Base-by-base conservation (phyloP, 768 basidiomycete genomes). In the Sporobolomyces pararoseus region DNA sequence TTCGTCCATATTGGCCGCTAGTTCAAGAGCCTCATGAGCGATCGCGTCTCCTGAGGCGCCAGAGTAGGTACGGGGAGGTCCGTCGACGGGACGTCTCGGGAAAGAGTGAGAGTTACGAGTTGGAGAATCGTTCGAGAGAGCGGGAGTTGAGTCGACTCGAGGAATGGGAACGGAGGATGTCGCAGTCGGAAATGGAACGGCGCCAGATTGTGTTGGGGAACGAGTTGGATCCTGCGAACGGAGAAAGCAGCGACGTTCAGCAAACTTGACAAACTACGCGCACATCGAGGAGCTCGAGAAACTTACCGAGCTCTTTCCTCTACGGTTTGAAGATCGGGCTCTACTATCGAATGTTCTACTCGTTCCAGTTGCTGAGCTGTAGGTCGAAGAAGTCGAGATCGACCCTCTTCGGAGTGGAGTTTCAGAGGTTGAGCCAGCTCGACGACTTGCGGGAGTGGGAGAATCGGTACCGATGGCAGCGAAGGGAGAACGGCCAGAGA, bases 1-100 rank as follows among this genome's bases (percentile, higher is more conserved):
- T 53, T 68, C 66, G 66, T 68, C 66, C 17, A 49, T 21, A 37
- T 68, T 68, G n/a, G 66, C 66, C 16, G 60, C 66, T 7, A 57
- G 13, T 29, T 63, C 61, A 53, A 68, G 66, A 19, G 66, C 66
- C 0, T 50, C 60, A 53, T 49, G 27, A 21, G 66, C 66, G 35
- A 54, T 61, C 12, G 44, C 44, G 35, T 68, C 66, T 10, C 32
- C 34, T 25, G 59, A 61, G 4, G 44, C 44, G 2, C 64, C 64
- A 4, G 52, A 49, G 32, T 58, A 65, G 42, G 32, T 54, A 31
- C 53, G 53, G 44, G 42, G 19, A 31, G 44, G 37, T 3, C 32
- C 59, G 44, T 47, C 59, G 32, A 61, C 5, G 5, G 59, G 59
- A 2, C 59, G 46, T 34, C 19, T 32, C 29, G 59, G 59, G 59